phyloP scores from a whole-genome alignment of 257 asterid genomes.

The Catharanthus roseus region DNA sequence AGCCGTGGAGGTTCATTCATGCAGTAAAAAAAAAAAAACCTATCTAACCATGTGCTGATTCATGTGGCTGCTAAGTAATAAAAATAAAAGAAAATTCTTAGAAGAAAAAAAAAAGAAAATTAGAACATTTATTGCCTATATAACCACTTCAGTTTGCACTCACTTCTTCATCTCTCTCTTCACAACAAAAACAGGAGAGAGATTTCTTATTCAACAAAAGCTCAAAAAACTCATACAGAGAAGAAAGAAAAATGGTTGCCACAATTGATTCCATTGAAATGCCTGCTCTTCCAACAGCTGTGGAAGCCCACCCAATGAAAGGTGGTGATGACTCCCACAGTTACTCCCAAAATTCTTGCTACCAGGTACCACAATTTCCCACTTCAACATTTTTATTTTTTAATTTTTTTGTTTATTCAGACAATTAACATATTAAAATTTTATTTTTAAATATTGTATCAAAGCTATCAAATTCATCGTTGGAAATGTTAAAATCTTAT shows the following conservation, averaged over 20 bases:
- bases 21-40: too few relatives aligned
- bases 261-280: background rate
- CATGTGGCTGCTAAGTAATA: background rate
- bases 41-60: background rate
- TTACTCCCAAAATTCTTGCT: slow-evolving; percentile 13
- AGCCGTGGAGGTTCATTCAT: too few relatives aligned
- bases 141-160: background rate
- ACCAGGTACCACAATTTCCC: slow-evolving; percentile 1
- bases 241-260: slow-evolving; percentile 3
- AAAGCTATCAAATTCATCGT: too few relatives aligned
- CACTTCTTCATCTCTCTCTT: background rate
- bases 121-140: background rate
- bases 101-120: too few relatives aligned
- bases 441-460: too few relatives aligned
- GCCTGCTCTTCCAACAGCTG: background rate
- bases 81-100: too few relatives aligned
- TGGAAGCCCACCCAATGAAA: slow-evolving; percentile 16
- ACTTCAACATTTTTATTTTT: too few relatives aligned
- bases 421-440: too few relatives aligned
- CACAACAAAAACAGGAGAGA: background rate
- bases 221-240: background rate
- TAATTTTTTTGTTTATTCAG: too few relatives aligned
- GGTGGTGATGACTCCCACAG: slow-evolving; percentile 16
- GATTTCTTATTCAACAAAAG: background rate
- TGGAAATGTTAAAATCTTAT: too few relatives aligned